Evolutionary conservation across 768 basidiomycete genomes (phyloP).

Genomic region (Lactarius evosmus): DNA sequence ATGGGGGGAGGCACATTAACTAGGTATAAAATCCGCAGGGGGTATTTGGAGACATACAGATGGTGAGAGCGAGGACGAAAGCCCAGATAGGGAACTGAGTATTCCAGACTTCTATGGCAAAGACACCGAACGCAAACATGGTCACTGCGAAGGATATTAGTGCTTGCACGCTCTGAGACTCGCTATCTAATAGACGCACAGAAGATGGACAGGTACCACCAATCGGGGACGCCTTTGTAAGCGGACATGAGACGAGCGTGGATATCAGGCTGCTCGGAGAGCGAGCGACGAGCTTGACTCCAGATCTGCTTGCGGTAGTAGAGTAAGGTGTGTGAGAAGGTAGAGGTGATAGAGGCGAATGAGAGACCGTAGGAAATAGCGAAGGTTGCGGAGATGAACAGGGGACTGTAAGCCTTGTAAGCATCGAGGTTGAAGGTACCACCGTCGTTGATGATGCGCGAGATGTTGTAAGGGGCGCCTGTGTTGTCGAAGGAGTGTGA

Average conservation of each 20-base stretch:
- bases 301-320: constrained; percentile 80
- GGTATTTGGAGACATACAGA: constrained; percentile 38
- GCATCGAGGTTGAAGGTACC: constrained; percentile 52
- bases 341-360: constrained; percentile 77
- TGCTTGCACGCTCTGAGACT: background rate
- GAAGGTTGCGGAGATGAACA: constrained; percentile 66
- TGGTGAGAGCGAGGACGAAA: constrained; percentile 66
- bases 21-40: background rate
- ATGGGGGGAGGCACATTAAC: background rate
- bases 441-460: constrained; percentile 51
- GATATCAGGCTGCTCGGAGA: constrained; percentile 79
- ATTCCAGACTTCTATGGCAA: constrained; percentile 69
- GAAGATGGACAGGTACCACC: constrained; percentile 73
- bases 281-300: constrained; percentile 63
- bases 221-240: constrained; percentile 68
- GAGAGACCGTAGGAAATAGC: constrained; percentile 78
- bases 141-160: constrained; percentile 29
- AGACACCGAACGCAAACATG: constrained; percentile 66
- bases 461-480: constrained; percentile 63
- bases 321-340: constrained; percentile 64
- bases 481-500: constrained; percentile 67
- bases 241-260: constrained; percentile 80
- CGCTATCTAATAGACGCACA: constrained; percentile 17
- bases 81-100: constrained; percentile 70
- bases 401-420: constrained; percentile 56